Evolutionary conservation across 2,329 filamentous ascomycete genomes (phyloP), one percentile per base, ranked within the genome.

Genomic region (Diaporthe destruens): DNA sequence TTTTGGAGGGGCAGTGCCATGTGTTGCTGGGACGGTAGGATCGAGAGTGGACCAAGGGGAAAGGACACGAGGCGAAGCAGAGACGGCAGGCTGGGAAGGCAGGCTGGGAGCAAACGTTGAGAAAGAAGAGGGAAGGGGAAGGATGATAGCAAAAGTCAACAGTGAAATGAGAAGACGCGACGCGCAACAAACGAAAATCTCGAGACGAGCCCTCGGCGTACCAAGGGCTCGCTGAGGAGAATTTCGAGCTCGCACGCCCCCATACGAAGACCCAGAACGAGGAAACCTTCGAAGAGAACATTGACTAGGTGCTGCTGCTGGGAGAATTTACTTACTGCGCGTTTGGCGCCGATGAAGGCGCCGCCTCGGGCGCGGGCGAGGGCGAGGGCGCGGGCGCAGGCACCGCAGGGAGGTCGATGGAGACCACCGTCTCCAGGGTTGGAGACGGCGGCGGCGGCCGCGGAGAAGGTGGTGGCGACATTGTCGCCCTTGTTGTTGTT

Each of bases 251-350:
- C 39, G 12, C 6, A 20, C 20, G 44, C 44, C 9, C 44, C 18
- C 7, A 49, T n/a, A n/a, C 8, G 8, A 49, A 49, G 44, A 20
- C 20, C 20, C 18, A 11, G n/a, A 6, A n/a, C 7, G n/a, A 49
- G 44, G 20, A n/a, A n/a, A n/a, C n/a, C n/a, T n/a, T n/a, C n/a
- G 20, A 11, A 49, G 20, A n/a, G 8, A 49, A 49, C n/a, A 11
- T 6, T 49, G 44, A n/a, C 8, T n/a, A 49, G 20, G 44, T n/a
- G 44, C 6, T 1, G 11, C 7, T n/a, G 47, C 47, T 51, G 47
- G 9, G 47, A 51, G 47, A 51, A 51, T 51, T 23, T 1, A 66
- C 61, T 66, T 53, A 66, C 61, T 39, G 32, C 47, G 32, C 61
- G 32, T 53, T 53, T 20, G 42, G 44, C 44, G 44, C 20, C 44